These are phyloP conservation scores for Lentinula sp. DNA, from an alignment of 768 basidiomycete species.

Conservation along the genomic window DNA sequence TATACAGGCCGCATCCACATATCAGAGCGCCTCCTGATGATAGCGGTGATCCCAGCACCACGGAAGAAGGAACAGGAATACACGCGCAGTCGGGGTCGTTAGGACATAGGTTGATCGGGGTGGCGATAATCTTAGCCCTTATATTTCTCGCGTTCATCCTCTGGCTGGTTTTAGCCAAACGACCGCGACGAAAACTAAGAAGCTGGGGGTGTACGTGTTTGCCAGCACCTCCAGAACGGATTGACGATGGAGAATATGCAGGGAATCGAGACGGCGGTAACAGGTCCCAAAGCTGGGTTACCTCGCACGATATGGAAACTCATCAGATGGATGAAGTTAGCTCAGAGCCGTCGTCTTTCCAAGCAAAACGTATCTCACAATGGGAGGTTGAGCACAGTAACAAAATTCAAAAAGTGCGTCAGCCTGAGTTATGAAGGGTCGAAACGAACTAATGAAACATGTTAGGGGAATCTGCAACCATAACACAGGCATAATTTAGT, in stretches of 20 bases:
- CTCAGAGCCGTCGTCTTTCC: neutral
- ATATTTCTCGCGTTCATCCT: slow-evolving; percentile 25
- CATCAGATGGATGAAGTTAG: neutral
- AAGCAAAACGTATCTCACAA: neutral
- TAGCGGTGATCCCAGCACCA: neutral
- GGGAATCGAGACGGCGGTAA: neutral
- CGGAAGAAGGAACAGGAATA: neutral
- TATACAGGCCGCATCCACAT: neutral
- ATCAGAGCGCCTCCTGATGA: neutral
- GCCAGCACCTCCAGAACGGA: neutral
- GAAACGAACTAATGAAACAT: neutral
- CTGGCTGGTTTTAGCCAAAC: slow-evolving; percentile 30
- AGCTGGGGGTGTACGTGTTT: neutral
- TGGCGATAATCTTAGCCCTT: slow-evolving; percentile 32
- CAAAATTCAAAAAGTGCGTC: neutral
- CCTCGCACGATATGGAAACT: neutral
- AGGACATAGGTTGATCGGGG: slow-evolving; percentile 40
- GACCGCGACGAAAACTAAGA: slow-evolving; percentile 24
- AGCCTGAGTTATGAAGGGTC: neutral
- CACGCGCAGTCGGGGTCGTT: slow-evolving; percentile 19
- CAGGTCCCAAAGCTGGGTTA: neutral
- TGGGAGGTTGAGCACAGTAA: neutral
- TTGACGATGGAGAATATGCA: neutral
- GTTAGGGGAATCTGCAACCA: neutral
- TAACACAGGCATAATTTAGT: neutral